A percentile compares a stretch with the other conserved stretches of the same genome.
These are phyloP conservation scores for Beverwykella pulmonaria DNA, from an alignment of 495 filamentous ascomycete genomes.

Conservation along the genomic window DNA sequence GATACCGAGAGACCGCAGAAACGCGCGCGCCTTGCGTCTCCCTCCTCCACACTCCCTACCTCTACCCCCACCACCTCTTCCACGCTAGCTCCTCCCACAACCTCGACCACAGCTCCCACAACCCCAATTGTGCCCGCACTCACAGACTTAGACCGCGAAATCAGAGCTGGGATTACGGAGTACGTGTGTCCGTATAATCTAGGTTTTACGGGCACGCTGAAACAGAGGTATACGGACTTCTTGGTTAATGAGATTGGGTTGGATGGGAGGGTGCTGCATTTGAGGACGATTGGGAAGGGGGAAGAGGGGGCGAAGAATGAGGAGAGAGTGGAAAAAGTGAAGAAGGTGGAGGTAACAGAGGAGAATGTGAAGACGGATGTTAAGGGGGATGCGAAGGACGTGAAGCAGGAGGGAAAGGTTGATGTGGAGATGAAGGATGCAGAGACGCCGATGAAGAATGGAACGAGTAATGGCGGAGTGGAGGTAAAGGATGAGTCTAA, in stretches of 20 bases:
- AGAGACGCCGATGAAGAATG: not conserved
- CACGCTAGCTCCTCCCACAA: not conserved
- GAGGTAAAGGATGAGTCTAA: not conserved
- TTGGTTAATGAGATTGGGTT: constrained; percentile 88
- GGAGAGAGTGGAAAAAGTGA: not conserved
- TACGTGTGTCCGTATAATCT: constrained; percentile 40
- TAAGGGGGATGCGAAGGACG: constrained; percentile 22
- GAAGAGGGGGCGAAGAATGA: constrained; percentile 15
- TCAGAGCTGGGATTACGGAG: constrained; percentile 42
- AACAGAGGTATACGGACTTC: constrained; percentile 80
- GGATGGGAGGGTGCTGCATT: constrained; percentile 76
- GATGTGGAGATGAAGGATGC: constrained; percentile 1
- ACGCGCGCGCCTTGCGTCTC: constrained; percentile 16
- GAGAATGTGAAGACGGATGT: constrained; percentile 23
- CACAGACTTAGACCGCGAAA: constrained; percentile 29
- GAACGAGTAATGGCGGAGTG: not conserved
- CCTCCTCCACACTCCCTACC: not conserved
- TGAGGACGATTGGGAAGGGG: constrained; percentile 54
- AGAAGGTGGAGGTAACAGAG: not conserved
- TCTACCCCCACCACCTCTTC: not conserved
- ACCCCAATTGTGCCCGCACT: not conserved
- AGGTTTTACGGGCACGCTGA: constrained; percentile 43
- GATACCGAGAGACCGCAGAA: not conserved
- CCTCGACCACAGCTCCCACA: not conserved
- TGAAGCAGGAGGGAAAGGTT: constrained; percentile 3